Evolutionary conservation across 2,329 filamentous ascomycete species (phyloP).

Genomic region (Neocatenulostroma microsporum): DNA sequence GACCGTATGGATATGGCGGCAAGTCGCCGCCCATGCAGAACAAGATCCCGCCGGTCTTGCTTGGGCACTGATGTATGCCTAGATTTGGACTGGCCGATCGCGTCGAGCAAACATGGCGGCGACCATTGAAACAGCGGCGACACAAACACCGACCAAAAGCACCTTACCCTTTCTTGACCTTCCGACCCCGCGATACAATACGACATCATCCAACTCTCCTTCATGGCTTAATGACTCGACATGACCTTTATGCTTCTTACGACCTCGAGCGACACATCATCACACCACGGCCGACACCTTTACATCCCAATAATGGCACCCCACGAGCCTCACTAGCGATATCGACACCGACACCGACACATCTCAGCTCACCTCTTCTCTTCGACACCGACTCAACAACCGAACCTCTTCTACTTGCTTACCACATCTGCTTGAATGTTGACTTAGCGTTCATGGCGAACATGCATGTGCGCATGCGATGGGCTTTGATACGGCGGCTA

Average conservation of each 20-base stretch:
- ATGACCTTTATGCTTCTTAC: slow-evolving; percentile 4
- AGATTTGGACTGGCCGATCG: too few relatives aligned
- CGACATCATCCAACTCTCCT: slow-evolving; percentile 1
- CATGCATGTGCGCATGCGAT: neutral
- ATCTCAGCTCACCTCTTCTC: neutral
- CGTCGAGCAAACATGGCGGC: neutral
- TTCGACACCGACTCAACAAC: neutral
- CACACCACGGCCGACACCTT: too few relatives aligned
- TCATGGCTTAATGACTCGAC: slow-evolving; percentile 5
- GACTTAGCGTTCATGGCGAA: neutral
- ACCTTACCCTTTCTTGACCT: neutral
- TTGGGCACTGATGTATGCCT: slow-evolving; percentile 7
- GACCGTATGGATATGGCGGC: slow-evolving; percentile 5
- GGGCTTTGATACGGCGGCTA: slow-evolving; percentile 1
- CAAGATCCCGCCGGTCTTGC: slow-evolving; percentile 5
- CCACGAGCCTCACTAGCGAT: too few relatives aligned
- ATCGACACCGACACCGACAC: neutral
- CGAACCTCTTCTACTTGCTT: neutral
- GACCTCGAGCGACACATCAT: too few relatives aligned
- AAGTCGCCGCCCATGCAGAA: neutral
- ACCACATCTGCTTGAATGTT: neutral
- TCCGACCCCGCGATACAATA: neutral
- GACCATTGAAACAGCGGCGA: neutral
- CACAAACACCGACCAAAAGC: slow-evolving; percentile 4
- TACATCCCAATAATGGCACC: too few relatives aligned